Conservation (phyloP, 129 eudicot species). For the Heracleum sosnowskyi region DNA sequence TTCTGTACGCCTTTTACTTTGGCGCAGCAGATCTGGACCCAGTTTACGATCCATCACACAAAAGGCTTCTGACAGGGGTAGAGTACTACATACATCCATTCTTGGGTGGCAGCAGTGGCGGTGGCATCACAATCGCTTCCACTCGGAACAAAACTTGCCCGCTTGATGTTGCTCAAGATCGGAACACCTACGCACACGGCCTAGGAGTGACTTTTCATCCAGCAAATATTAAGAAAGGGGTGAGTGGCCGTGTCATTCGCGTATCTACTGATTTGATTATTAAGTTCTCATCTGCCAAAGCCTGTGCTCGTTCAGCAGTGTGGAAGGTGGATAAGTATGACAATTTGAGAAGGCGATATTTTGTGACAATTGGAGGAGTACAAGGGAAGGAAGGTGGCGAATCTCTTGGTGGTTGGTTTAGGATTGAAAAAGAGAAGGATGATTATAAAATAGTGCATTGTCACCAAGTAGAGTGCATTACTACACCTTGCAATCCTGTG, state of each 20-base stretch:
- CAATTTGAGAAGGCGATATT: not conserved
- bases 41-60: constrained; percentile 15
- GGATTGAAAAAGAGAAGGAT: not conserved
- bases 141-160: constrained; percentile 27
- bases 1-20: not conserved
- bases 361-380: constrained; percentile 7
- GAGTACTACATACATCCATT: constrained; percentile 15
- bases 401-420: not conserved
- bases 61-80: constrained; percentile 5
- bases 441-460: constrained; percentile 1
- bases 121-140: constrained; percentile 21
- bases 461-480: not conserved
- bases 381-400: not conserved
- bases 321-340: constrained; percentile 8
- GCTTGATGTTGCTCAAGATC: constrained; percentile 6
- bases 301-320: not conserved
- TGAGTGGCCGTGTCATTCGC: not conserved
- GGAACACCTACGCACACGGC: not conserved
- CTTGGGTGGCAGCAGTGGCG: constrained; percentile 16
- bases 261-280: not conserved
- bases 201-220: not conserved
- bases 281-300: not conserved
- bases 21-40: constrained; percentile 5
- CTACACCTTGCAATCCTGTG: not conserved
- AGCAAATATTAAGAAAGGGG: not conserved